Percentiles rank a stretch among this genome's conserved stretches.
phyloP scores from a whole-genome alignment of 1,139 yeast genomes.

The Candida sp. region DNA sequence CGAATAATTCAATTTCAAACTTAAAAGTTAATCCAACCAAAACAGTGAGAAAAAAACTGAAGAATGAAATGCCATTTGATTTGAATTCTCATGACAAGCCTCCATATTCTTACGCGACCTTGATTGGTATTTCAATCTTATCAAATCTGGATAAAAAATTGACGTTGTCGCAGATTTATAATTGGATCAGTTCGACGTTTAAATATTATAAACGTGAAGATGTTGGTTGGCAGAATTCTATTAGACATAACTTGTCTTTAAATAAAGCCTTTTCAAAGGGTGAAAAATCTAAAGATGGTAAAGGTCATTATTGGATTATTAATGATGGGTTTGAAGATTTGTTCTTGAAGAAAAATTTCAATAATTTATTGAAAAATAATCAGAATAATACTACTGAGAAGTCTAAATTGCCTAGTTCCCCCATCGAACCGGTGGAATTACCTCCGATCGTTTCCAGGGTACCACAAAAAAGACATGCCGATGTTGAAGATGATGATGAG shows the following conservation, averaged over 20 bases:
- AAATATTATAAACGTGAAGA: conserved; percentile 80
- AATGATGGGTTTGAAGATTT: conserved; percentile 79
- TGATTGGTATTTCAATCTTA: conserved; percentile 91
- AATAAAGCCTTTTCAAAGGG: conserved; percentile 89
- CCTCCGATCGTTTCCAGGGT: not conserved
- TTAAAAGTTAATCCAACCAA: not conserved
- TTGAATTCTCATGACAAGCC: conserved; percentile 63
- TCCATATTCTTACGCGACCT: conserved; percentile 90
- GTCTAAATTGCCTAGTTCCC: not conserved
- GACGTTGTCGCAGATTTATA: conserved; percentile 87
- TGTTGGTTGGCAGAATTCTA: conserved; percentile 94
- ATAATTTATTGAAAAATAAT: not conserved
- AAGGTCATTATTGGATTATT: conserved; percentile 96
- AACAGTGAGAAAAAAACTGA: not conserved
- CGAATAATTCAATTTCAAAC: not conserved
- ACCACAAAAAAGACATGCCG: conserved; percentile 2
- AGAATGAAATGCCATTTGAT: conserved; percentile 16
- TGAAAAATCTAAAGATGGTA: conserved; percentile 91
- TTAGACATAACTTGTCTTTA: conserved; percentile 79
- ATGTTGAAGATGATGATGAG: conserved; percentile 12
- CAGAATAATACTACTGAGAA: not conserved
- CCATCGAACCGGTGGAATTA: not conserved
- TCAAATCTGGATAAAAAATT: conserved; percentile 77
- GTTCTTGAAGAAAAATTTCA: conserved; percentile 56
- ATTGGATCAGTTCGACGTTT: conserved; percentile 90